phyloP scores from a whole-genome alignment of 805 yeast species.

The Saccharomyces kudriavzevii region DNA sequence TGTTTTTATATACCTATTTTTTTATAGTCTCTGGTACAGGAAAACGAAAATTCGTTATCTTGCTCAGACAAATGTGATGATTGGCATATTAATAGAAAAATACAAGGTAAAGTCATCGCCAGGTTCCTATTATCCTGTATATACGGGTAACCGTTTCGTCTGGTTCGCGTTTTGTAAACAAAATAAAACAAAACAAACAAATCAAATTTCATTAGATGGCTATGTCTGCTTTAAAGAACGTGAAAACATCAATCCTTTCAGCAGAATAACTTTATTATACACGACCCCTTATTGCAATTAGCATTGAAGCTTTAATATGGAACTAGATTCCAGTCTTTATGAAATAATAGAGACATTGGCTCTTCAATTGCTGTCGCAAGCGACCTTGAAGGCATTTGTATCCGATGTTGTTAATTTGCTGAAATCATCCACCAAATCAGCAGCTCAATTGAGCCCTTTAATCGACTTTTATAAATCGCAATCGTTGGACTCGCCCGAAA shows the following conservation, averaged over 20 bases:
- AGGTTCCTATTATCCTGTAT: neutral
- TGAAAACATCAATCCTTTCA: neutral
- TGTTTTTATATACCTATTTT: neutral
- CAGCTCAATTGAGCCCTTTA: constrained; percentile 14
- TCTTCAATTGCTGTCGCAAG: constrained; percentile 18
- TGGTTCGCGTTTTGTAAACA: neutral
- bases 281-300: neutral
- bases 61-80: neutral
- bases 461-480: constrained; percentile 13
- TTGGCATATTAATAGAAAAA: neutral
- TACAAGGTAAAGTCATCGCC: neutral
- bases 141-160: neutral
- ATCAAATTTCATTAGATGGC: neutral
- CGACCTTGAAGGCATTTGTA: constrained; percentile 9
- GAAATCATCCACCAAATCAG: constrained; percentile 11
- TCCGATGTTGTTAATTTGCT: constrained; percentile 14
- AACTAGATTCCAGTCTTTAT: constrained; percentile 15
- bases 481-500: constrained; percentile 11
- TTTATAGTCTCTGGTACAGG: neutral
- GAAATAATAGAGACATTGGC: constrained; percentile 19
- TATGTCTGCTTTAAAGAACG: neutral
- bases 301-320: constrained; percentile 11
- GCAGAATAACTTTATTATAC: neutral
- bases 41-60: neutral
- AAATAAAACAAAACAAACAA: neutral